Conservation (phyloP, 345 rosid genomes). For the Cardamine resedifolia region DNA sequence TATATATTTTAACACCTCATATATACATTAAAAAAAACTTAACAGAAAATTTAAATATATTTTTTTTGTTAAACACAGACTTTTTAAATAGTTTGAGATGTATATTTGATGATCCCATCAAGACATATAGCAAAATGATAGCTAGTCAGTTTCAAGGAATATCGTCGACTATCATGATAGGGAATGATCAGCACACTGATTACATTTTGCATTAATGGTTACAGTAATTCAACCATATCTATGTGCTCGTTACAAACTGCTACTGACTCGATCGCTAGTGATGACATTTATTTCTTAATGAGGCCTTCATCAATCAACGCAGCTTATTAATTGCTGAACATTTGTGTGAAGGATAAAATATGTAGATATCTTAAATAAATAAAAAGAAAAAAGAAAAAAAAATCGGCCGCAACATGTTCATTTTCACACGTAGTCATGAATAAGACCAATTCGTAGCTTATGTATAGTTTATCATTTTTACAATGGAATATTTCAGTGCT, state of each 20-base stretch:
- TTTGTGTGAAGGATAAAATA: not conserved
- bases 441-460: slow-evolving; percentile 23
- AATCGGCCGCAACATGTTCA: not conserved
- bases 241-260: not conserved
- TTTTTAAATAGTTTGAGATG: too few species aligned
- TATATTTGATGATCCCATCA: too few species aligned
- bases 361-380: too few species aligned
- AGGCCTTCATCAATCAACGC: not conserved
- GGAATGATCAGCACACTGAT: not conserved
- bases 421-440: slow-evolving; percentile 28
- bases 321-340: not conserved
- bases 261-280: not conserved
- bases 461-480: slow-evolving; percentile 17
- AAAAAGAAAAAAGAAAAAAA: too few species aligned
- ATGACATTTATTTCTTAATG: not conserved
- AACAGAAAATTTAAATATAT: too few species aligned
- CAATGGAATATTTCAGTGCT: slow-evolving; percentile 22
- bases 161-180: not conserved
- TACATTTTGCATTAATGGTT: not conserved
- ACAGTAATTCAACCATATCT: not conserved
- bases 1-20: too few species aligned
- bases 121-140: too few species aligned
- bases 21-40: too few species aligned
- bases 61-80: too few species aligned
- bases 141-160: too few species aligned